Evolutionary conservation across 2,329 filamentous ascomycete species (phyloP).

Genomic region (Periconia digitata): DNA sequence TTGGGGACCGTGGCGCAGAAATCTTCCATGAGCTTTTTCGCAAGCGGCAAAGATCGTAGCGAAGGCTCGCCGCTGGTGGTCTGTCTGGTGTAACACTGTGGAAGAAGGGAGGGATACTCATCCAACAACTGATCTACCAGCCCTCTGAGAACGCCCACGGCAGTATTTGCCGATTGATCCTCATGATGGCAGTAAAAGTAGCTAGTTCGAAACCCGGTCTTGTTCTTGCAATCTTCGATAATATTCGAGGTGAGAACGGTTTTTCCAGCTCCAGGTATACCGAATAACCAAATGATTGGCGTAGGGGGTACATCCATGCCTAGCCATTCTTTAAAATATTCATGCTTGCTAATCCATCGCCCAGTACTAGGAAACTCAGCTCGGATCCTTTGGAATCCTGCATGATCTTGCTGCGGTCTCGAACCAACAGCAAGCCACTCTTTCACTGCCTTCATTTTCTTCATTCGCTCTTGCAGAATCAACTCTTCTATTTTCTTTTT

Average conservation of each 20-base stretch:
- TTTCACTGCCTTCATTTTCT: constrained; percentile 16
- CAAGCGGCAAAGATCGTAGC: constrained; percentile 14
- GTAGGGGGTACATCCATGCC: constrained; percentile 2
- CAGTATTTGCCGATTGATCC: constrained; percentile 13
- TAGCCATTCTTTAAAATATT: constrained; percentile 22
- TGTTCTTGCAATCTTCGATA: constrained; percentile 19
- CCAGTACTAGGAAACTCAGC: constrained; percentile 16
- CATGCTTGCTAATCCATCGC: constrained; percentile 21
- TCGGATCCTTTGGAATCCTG: constrained; percentile 5
- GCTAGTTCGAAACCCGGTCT: constrained; percentile 7
- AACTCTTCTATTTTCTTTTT: constrained; percentile 12
- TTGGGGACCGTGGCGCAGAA: constrained; percentile 18
- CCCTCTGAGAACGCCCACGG: constrained; percentile 18
- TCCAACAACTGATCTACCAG: constrained; percentile 21
- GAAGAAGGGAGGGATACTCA: constrained; percentile 15
- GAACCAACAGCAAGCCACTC: constrained; percentile 22
- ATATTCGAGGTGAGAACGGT: constrained; percentile 26
- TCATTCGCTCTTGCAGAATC: constrained; percentile 12
- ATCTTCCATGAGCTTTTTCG: constrained; percentile 22
- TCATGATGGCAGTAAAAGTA: constrained; percentile 29
- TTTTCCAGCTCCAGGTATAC: constrained; percentile 29
- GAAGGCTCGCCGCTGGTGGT: constrained; percentile 19
- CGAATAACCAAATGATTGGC: constrained; percentile 9
- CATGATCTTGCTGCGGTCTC: constrained; percentile 16
- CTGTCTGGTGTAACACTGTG: constrained; percentile 12